phyloP scores from a whole-genome alignment of 2,329 filamentous ascomycete genomes.

The Dothideomycetes sp. region DNA sequence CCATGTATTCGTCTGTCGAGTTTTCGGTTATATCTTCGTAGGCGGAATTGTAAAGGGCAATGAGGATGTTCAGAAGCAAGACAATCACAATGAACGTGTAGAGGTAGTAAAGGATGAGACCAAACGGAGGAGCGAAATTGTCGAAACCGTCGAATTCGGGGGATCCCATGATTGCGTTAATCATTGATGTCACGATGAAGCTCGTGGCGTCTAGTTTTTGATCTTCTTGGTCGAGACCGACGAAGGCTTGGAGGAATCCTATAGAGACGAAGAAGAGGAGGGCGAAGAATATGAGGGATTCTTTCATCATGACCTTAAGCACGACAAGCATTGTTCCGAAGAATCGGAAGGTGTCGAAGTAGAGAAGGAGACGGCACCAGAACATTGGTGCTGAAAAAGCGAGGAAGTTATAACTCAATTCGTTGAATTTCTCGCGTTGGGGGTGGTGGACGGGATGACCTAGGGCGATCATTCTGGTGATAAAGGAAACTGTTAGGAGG shows the following conservation, averaged over 20 bases:
- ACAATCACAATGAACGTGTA: constrained; percentile 98
- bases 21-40: constrained; percentile 93
- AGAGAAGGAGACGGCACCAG: constrained; percentile 85
- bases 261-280: constrained; percentile 74
- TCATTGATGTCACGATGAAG: constrained; percentile 74
- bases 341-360: constrained; percentile 87
- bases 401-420: constrained; percentile 84
- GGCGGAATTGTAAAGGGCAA: constrained; percentile 92
- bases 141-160: constrained; percentile 89
- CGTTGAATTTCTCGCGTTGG: constrained; percentile 57
- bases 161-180: constrained; percentile 82
- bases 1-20: constrained; percentile 90
- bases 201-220: constrained; percentile 51
- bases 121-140: constrained; percentile 83
- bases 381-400: constrained; percentile 94
- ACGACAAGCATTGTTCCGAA: constrained; percentile 98
- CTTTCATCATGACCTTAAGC: constrained; percentile 60
- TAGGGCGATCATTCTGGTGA: constrained; percentile 70
- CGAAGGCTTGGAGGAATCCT: constrained; percentile 86
- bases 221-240: constrained; percentile 80
- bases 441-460: constrained; percentile 45
- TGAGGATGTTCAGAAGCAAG: constrained; percentile 85
- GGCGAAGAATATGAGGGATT: constrained; percentile 90
- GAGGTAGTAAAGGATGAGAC: constrained; percentile 90
- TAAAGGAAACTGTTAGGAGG: constrained; percentile 67